Base-by-base conservation (phyloP, 2,329 filamentous ascomycete species). In the Pseudonectria foliicola region DNA sequence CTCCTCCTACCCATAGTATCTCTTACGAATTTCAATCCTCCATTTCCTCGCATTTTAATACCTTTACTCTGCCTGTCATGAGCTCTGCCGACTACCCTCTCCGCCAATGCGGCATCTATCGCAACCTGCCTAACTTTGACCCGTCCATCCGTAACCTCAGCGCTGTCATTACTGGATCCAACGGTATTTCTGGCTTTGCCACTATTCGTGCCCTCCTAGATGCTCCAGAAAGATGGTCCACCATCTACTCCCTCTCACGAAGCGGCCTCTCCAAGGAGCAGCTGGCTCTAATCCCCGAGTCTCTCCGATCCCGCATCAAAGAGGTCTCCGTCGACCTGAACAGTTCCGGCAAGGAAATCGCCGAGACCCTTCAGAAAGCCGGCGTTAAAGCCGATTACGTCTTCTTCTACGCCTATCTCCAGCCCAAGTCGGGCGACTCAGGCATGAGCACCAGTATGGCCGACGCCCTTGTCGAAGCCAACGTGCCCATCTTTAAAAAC, bases 391-490 rank as follows among this genome's bases (percentile, higher is more conserved):
- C 32, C 1, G 32, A 32, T 12, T 35, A 39, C n/a, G 25, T 29
- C 13, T 39, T 39, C 14, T 39, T 27, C 29, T 39, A 35, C 15
- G 10, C 32, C 25, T 39, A 35, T 10, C 18, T 26, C 13, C 33
- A 25, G 13, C 28, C 18, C 16, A 29, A 38, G 10, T 8, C 23
- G 2, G 36, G 18, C 11, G 6, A 7, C 14, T n/a, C 16, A 18
- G 6, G 12, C 13, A 38, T 34, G 35, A 14, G 29, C 13, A 14
- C 29, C 4, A 18, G 21, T 4, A 10, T 18, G 6, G 29, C 29
- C 15, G n/a, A 21, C 8, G 29, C 29, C 10, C 29, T 31, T 4
- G 21, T 31, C 18, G 18, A 23, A 10, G 21, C 29, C 13, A 39
- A 39, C 13, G 37, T 15, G 4, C 28, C 33, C 3, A 29, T 36